phyloP scores from a whole-genome alignment of 306 rosid genomes.

The Prunus mume region DNA sequence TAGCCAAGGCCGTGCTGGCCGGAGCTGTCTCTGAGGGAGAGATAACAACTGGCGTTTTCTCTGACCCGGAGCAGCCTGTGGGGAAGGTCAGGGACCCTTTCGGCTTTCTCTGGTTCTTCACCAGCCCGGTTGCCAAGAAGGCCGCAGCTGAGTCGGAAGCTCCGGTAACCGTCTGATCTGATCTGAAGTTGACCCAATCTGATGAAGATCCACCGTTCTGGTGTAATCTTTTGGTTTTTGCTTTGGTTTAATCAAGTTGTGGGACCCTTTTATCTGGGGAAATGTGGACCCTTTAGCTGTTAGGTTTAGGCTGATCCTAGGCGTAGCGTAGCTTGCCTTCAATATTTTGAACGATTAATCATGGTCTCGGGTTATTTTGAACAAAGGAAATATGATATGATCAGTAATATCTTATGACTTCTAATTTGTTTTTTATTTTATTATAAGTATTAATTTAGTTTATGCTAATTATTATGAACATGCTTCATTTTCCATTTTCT shows the following conservation, averaged over 20 bases:
- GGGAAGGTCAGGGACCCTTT: conserved; percentile 72
- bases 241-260: neutral
- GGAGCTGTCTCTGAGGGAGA: conserved; percentile 53
- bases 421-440: too few species aligned
- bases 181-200: neutral
- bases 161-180: neutral
- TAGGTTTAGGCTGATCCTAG: neutral
- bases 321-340: neutral
- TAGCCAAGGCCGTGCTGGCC: conserved; percentile 51
- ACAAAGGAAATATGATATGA: neutral
- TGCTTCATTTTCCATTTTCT: neutral
- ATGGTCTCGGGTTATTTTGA: neutral
- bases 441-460: neutral
- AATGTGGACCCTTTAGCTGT: neutral
- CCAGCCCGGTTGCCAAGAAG: conserved; percentile 25
- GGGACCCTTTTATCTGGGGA: neutral
- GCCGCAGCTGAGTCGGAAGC: conserved; percentile 17
- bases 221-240: too few species aligned
- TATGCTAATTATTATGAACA: neutral
- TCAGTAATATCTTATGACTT: neutral
- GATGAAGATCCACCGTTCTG: too few species aligned
- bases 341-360: too few species aligned
- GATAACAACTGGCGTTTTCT: neutral
- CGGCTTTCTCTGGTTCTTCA: conserved; percentile 56
- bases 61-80: neutral